Conservation (phyloP, 1,284 basidiomycete genomes). For the Melampsora larici-populina region DNA sequence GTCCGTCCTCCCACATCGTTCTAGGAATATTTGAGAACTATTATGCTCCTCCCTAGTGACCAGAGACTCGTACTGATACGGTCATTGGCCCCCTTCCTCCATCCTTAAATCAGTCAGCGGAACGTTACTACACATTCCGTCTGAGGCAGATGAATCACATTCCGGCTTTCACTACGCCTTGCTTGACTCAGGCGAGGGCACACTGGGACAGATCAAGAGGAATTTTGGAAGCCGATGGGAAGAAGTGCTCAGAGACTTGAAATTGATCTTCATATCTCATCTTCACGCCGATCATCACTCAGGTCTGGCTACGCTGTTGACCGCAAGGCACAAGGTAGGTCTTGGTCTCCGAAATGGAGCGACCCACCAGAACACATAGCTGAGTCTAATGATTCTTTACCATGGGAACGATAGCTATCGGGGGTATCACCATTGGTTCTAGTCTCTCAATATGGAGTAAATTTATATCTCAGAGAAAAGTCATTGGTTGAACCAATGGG, state of each 20-base stretch:
- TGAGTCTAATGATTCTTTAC: background rate
- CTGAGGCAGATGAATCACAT: background rate
- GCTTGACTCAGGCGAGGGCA: constrained; percentile 88
- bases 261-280: constrained; percentile 82
- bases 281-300: constrained; percentile 90
- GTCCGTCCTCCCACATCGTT: background rate
- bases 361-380: too few species aligned
- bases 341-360: background rate
- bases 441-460: constrained; percentile 40
- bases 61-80: background rate
- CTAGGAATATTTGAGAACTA: background rate
- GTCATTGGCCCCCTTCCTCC: background rate
- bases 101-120: constrained; percentile 22
- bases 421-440: constrained; percentile 17
- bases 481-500: constrained; percentile 26
- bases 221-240: constrained; percentile 64
- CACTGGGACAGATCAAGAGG: constrained; percentile 79
- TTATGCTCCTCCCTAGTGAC: background rate
- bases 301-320: constrained; percentile 71
- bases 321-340: constrained; percentile 67
- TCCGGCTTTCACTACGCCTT: constrained; percentile 58
- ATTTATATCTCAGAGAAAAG: constrained; percentile 36
- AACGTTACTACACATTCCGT: constrained; percentile 36
- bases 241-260: constrained; percentile 63
- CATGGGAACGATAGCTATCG: background rate